Percentiles rank a stretch among this genome's conserved stretches.
These are phyloP conservation scores for Scedosporium aurantiacum DNA, from an alignment of 2,329 filamentous ascomycete genomes.

Conservation along the genomic window DNA sequence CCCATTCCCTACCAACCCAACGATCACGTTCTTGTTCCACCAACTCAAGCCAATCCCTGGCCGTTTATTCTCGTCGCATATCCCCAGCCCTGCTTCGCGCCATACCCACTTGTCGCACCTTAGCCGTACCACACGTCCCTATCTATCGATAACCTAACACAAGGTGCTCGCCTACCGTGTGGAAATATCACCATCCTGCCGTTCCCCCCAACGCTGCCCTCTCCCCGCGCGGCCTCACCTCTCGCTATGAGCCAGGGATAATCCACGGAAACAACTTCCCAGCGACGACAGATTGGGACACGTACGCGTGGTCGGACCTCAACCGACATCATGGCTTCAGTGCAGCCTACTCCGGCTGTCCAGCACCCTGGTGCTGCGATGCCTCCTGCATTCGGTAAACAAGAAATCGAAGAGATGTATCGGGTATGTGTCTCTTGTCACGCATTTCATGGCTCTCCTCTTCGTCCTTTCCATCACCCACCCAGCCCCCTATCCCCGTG, in stretches of 20 bases:
- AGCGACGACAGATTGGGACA: constrained; percentile 15
- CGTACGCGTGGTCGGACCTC: constrained; percentile 12
- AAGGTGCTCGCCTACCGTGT: neutral
- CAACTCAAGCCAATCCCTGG: constrained; percentile 4
- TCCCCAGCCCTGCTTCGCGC: too few species aligned
- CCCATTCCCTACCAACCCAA: neutral
- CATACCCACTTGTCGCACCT: too few species aligned
- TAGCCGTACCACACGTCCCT: too few species aligned
- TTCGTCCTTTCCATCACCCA: constrained; percentile 1
- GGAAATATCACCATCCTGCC: neutral
- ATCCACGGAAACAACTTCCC: constrained; percentile 14
- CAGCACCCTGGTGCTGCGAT: constrained; percentile 54
- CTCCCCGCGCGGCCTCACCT: constrained; percentile 9
- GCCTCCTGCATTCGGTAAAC: constrained; percentile 58
- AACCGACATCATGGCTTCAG: constrained; percentile 59
- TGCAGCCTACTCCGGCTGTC: constrained; percentile 60
- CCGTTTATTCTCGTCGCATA: constrained; percentile 7
- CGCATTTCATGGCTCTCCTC: neutral
- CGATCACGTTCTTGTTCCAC: constrained; percentile 4
- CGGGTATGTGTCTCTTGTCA: constrained; percentile 36
- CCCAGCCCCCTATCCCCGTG: neutral
- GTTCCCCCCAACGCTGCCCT: constrained; percentile 14
- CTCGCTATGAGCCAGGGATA: constrained; percentile 30
- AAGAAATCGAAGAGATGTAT: constrained; percentile 67
- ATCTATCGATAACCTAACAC: neutral